Evolutionary conservation across 2,329 filamentous ascomycete species (phyloP), one percentile per base, ranked within the genome.

Genomic region (Curvularia lunata): DNA sequence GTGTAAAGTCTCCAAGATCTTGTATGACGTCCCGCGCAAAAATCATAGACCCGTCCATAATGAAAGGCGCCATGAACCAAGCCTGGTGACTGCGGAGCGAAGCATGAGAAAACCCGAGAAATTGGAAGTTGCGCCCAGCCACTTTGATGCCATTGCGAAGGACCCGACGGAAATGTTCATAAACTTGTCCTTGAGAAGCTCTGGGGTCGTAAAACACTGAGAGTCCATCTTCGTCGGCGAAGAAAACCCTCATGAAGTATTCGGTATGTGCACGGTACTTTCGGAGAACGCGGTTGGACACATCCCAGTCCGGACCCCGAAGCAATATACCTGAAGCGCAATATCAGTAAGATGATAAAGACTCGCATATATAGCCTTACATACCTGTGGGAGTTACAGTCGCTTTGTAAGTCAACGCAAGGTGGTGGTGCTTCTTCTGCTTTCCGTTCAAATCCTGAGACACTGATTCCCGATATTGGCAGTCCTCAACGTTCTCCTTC

Each of bases 181-280:
- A 76, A 5, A 75, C 63, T 1, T 61, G 50, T 2, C 66, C 62
- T 27, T 74, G 69, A 1, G 67, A 71, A 21, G 66, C 63, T 34
- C 62, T 56, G 9, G 82, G 72, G 56, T 87, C 87, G 70, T 85
- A 87, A 18, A 78, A 80, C 0, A 95, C 70, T 18, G 85, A 83
- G 23, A 86, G 81, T 0, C 88, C 88, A 66, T 90, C 85, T 70
- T 96, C 91, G 46, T 95, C 91, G 28, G 82, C 82, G 65, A 95
- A 92, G 6, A 86, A 83, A 0, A 93, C 89, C 0, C 91, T 84
- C 54, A 75, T 63, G 62, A 75, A 75, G 48, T 64, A 66, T 10
- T 74, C 67, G 0, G 62, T 59, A 27, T 72, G 43, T 10, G 62
- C 40, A 7, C 56, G 45, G 38, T 70, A 75, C 34, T 63, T 69